phyloP scores from a whole-genome alignment of 495 filamentous ascomycete genomes.

The Xylaria flabelliformis region DNA sequence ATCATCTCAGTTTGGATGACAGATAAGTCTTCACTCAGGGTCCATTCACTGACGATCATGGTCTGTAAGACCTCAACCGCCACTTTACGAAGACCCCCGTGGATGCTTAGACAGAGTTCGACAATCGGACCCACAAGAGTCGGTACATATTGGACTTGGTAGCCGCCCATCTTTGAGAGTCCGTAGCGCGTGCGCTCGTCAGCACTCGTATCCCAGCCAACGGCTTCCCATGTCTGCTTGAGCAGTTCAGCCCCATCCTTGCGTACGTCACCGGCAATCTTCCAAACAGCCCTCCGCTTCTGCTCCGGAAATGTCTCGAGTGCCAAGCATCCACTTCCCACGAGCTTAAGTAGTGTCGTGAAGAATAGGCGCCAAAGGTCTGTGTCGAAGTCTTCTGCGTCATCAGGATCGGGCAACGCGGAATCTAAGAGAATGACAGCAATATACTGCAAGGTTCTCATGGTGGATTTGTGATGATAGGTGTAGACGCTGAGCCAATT shows the following conservation, averaged over 20 bases:
- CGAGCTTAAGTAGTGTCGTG: conserved; percentile 83
- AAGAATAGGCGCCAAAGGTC: conserved; percentile 95
- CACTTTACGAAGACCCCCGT: conserved; percentile 86
- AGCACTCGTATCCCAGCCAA: conserved; percentile 89
- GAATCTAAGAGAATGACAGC: conserved; percentile 76
- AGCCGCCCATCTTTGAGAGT: conserved; percentile 86
- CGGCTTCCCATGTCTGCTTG: conserved; percentile 87
- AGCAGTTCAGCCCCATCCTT: conserved; percentile 89
- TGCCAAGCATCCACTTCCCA: conserved; percentile 84
- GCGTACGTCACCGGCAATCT: conserved; percentile 95
- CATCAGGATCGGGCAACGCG: conserved; percentile 84
- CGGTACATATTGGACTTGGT: conserved; percentile 98
- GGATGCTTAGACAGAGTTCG: conserved; percentile 92
- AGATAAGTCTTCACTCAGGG: conserved; percentile 88
- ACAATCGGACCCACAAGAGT: conserved; percentile 89
- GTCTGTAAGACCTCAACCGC: conserved; percentile 93
- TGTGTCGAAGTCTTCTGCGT: conserved; percentile 91
- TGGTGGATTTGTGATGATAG: conserved; percentile 90
- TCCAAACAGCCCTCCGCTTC: conserved; percentile 95
- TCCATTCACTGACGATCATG: conserved; percentile 99
- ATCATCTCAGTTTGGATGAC: conserved; percentile 97
- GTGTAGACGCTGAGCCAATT: conserved; percentile 93
- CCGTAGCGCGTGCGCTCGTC: conserved; percentile 78
- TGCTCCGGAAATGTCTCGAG: conserved; percentile 98
- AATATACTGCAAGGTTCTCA: conserved; percentile 86